Evolutionary conservation across 2,329 filamentous ascomycete genomes (phyloP), one percentile per base, ranked within the genome.

Genomic region (Lachnellula arida): DNA sequence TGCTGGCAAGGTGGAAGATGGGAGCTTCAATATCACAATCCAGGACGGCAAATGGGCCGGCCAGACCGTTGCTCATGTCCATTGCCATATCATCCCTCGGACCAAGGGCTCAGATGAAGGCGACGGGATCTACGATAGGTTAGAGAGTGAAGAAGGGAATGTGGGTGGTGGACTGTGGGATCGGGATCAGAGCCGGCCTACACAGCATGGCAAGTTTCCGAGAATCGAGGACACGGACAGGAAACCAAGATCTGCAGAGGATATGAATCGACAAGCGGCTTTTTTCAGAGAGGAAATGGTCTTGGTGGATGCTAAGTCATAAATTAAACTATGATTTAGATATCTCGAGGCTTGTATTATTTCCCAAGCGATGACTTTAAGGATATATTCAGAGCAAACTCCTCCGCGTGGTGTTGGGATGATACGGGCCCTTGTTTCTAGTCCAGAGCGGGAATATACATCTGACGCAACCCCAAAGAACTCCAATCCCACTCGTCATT

Each of bases 21-120:
- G 89, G 9, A 88, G 89, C 57, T 87, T 97, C 74, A 97, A 96
- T 69, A 86, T 99, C 49, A 92, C 93, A 0, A 81, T 99, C n/a
- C 94, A 99, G 72, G 94, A 99, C 72, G 94, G 94, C 19, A 76
- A 79, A 34, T 90, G 91, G 57, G 91, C 94, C 1, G 94, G 94
- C 0, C 94, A 99, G 80, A 96, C 91, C 55, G 93, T 99, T 46
- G 80, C 90, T 8, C 94, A 99, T 74, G 85, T 97, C 14, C 94
- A 99, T 74, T 88, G 91, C 25, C 94, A 99, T 75, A 82, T 97
- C 49, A 93, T 97, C 53, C 92, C 92, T 19, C 77, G 92, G 37
- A 76, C 76, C 56, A 76, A 75, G 56, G 78, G 84, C 53, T 69
- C 79, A 71, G 69, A 49, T 61, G 78, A 82, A 49, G 81, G 78